phyloP scores from a whole-genome alignment of 148 eudicot species.

The Rhododendron ovatum region DNA sequence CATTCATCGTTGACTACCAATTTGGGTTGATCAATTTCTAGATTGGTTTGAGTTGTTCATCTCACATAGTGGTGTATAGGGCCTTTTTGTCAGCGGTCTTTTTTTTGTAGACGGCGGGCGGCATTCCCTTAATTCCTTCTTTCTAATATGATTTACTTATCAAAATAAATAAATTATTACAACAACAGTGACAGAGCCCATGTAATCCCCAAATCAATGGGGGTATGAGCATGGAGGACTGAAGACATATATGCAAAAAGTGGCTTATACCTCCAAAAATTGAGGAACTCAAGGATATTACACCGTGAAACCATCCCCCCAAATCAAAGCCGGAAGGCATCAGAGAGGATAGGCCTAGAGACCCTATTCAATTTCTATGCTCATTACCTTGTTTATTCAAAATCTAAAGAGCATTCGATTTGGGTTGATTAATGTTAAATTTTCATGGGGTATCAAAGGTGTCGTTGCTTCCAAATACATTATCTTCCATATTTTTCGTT shows the following conservation, averaged over 20 bases:
- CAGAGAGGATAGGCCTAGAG: neutral
- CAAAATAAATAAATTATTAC: neutral
- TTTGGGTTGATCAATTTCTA: neutral
- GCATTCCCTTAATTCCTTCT: too few relatives aligned
- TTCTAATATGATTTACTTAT: too few relatives aligned
- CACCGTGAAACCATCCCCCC: neutral
- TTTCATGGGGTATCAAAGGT: neutral
- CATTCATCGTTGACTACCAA: neutral
- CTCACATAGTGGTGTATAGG: too few relatives aligned
- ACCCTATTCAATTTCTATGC: neutral
- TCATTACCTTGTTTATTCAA: neutral
- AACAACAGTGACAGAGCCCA: neutral
- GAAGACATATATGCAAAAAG: neutral
- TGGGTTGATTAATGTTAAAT: neutral
- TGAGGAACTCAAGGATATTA: neutral
- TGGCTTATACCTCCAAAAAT: neutral
- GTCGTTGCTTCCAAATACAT: neutral
- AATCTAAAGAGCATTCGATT: neutral
- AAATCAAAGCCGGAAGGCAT: neutral
- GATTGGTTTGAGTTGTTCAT: too few relatives aligned
- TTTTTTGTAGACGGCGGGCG: too few relatives aligned
- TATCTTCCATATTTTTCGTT: neutral
- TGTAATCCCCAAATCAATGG: neutral
- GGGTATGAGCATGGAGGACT: neutral
- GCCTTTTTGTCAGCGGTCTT: too few relatives aligned